Conservation (phyloP, 495 filamentous ascomycete species). For the Cudoniella acicularis region DNA sequence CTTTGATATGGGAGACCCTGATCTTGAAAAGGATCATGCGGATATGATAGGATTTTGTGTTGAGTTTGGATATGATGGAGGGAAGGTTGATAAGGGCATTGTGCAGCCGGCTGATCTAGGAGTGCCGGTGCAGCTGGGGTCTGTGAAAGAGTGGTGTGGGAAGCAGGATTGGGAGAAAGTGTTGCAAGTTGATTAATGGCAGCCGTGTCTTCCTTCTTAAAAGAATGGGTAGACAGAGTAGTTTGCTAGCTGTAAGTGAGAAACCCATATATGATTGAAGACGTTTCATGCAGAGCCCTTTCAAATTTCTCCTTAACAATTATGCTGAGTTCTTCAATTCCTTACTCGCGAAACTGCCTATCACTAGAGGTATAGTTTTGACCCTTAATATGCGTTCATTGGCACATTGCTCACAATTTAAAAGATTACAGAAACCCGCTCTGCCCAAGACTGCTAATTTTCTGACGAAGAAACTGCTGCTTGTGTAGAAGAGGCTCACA, state of each 20-base stretch:
- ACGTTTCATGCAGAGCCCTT: no score
- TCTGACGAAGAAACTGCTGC: constrained; percentile 44
- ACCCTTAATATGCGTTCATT: no score
- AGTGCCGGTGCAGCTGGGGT: neutral
- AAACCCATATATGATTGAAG: no score
- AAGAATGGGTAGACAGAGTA: no score
- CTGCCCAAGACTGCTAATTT: constrained; percentile 47
- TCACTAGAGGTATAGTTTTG: no score
- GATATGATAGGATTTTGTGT: neutral
- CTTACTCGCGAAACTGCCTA: no score
- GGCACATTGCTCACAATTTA: no score
- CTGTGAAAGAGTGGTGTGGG: neutral
- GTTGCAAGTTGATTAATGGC: neutral
- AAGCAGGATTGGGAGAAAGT: neutral
- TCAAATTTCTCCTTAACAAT: no score
- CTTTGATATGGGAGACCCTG: neutral
- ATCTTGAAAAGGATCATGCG: neutral
- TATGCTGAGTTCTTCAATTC: no score
- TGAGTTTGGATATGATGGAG: neutral
- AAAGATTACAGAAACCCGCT: constrained; percentile 32
- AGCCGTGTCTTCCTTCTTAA: no score
- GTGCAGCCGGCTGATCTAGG: neutral
- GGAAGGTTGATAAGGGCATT: neutral
- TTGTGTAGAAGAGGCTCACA: constrained; percentile 49
- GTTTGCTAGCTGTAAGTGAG: no score